Evolutionary conservation across 2,329 filamentous ascomycete species (phyloP).

Genomic region (Chlorencoelia australis): DNA sequence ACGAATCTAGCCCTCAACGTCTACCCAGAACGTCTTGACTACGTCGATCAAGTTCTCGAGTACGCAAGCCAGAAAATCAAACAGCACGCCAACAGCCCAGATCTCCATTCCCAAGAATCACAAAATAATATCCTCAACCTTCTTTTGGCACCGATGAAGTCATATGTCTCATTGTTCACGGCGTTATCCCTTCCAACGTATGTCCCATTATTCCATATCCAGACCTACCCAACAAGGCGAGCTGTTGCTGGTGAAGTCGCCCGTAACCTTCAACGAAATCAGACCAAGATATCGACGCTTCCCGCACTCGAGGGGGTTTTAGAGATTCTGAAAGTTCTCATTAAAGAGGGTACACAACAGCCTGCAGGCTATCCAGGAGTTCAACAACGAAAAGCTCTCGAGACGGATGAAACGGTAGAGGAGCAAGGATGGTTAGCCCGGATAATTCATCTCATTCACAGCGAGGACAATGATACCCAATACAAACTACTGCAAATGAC

Average conservation of each 20-base stretch:
- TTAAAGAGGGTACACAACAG: slow-evolving; percentile 82
- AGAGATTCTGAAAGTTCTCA: slow-evolving; percentile 79
- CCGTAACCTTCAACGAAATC: slow-evolving; percentile 70
- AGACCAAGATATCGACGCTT: slow-evolving; percentile 66
- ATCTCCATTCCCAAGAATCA: slow-evolving; percentile 76
- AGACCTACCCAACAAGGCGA: slow-evolving; percentile 85
- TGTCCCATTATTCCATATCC: slow-evolving; percentile 77
- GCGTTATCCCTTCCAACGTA: slow-evolving; percentile 87
- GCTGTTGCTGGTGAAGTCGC: slow-evolving; percentile 86
- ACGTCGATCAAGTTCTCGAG: slow-evolving; percentile 85
- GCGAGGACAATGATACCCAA: slow-evolving; percentile 82
- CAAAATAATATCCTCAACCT: slow-evolving; percentile 85
- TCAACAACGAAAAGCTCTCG: slow-evolving; percentile 63
- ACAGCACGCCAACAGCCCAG: slow-evolving; percentile 89
- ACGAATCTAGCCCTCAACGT: slow-evolving; percentile 92
- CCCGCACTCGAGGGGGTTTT: slow-evolving; percentile 81
- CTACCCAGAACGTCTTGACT: slow-evolving; percentile 85
- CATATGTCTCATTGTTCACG: slow-evolving; percentile 93
- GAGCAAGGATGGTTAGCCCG: slow-evolving; percentile 96
- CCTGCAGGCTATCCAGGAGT: slow-evolving; percentile 77
- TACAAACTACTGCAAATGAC: slow-evolving; percentile 86
- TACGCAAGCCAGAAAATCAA: slow-evolving; percentile 80
- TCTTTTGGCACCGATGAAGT: slow-evolving; percentile 79
- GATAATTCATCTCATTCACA: slow-evolving; percentile 79
- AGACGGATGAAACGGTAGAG: slow-evolving; percentile 96